Conservation (phyloP, 805 yeast species). For the Lachancea dasiensis region DNA sequence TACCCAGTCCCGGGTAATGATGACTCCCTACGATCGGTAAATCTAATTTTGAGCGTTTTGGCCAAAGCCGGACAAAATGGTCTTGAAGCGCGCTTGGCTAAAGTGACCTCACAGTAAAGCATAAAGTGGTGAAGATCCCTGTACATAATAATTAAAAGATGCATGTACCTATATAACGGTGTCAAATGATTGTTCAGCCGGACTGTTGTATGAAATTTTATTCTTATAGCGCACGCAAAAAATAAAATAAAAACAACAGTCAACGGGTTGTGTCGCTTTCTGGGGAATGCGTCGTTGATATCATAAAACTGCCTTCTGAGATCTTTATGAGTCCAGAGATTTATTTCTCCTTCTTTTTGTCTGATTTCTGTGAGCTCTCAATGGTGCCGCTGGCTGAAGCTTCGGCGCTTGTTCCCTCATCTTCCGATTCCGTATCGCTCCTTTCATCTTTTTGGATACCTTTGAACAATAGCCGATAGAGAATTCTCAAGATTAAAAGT, state of each 20-base stretch:
- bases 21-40: conserved; percentile 77
- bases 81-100: conserved; percentile 46
- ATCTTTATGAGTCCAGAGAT: background rate
- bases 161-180: no score
- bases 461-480: conserved; percentile 54
- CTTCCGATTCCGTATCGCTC: conserved; percentile 73
- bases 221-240: no score
- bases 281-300: no score
- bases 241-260: no score
- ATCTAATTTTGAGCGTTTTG: conserved; percentile 74
- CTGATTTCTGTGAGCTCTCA: conserved; percentile 3
- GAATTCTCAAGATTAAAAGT: conserved; percentile 69
- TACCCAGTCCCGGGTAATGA: conserved; percentile 97
- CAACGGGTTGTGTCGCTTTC: no score
- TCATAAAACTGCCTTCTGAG: no score
- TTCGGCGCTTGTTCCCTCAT: conserved; percentile 23
- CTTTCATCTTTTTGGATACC: conserved; percentile 74
- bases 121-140: background rate
- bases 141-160: no score
- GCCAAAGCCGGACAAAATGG: conserved; percentile 85
- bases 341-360: conserved; percentile 9
- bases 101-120: conserved; percentile 1
- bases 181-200: no score
- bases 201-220: no score
- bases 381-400: background rate